These are phyloP conservation scores for Bipolaris victoriae DNA, from an alignment of 2,329 filamentous ascomycete genomes.

Conservation along the genomic window DNA sequence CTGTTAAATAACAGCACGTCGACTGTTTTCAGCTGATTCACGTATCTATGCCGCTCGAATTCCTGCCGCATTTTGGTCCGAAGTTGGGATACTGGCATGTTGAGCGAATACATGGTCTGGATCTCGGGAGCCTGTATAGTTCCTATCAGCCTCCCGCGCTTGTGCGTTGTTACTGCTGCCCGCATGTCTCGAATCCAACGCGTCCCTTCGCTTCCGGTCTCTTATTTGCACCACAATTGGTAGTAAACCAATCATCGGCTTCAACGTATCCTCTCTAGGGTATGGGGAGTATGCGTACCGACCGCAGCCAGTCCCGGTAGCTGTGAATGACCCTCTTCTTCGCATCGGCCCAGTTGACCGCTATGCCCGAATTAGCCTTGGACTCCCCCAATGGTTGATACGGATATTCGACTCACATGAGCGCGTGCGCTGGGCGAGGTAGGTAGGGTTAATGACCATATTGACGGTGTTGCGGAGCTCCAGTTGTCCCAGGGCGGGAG, in stretches of 20 bases:
- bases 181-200: constrained; percentile 1
- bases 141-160: constrained; percentile 17
- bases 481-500: constrained; percentile 25
- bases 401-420: constrained; percentile 51
- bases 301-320: constrained; percentile 95
- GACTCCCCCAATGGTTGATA: constrained; percentile 21
- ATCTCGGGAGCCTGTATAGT: constrained; percentile 83
- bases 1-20: constrained; percentile 92
- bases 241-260: accelerated
- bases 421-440: constrained; percentile 70
- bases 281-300: constrained; percentile 67
- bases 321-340: constrained; percentile 83
- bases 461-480: constrained; percentile 57
- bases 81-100: constrained; percentile 83
- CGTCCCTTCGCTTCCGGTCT: not conserved
- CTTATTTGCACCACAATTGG: not conserved
- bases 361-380: constrained; percentile 56
- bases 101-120: constrained; percentile 95
- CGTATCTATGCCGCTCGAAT: constrained; percentile 93
- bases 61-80: constrained; percentile 95
- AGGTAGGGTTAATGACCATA: constrained; percentile 83
- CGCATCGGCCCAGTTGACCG: constrained; percentile 87
- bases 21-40: constrained; percentile 84
- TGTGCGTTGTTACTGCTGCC: not conserved
- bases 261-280: not conserved